Conservation (phyloP, 345 rosid genomes). For the Erysimum cheiranthoides region DNA sequence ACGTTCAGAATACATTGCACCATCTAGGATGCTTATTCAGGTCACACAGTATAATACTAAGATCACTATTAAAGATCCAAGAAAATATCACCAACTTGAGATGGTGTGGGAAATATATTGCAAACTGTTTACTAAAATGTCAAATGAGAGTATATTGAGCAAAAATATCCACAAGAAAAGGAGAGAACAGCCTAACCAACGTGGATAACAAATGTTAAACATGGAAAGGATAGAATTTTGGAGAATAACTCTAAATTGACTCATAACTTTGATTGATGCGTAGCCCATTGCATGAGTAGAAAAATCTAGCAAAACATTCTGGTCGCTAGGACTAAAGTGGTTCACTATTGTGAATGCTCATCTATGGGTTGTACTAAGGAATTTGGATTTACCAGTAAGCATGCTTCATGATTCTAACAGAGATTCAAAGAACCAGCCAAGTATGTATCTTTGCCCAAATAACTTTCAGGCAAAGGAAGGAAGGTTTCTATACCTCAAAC, state of each 20-base stretch:
- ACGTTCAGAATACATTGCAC: conserved; percentile 15
- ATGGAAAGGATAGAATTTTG: not conserved
- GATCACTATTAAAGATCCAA: conserved; percentile 16
- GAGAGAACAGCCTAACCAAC: not conserved
- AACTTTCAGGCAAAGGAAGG: conserved; percentile 29
- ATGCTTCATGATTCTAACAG: conserved; percentile 8
- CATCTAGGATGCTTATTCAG: conserved; percentile 18
- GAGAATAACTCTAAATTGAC: not conserved
- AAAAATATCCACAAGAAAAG: not conserved
- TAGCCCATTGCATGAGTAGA: conserved; percentile 1
- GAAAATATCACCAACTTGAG: not conserved
- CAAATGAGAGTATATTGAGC: not conserved
- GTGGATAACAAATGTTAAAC: not conserved
- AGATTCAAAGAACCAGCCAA: conserved; percentile 10
- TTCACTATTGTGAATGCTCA: not conserved
- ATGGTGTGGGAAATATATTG: not conserved
- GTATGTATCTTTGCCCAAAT: conserved; percentile 5
- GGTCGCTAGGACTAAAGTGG: not conserved
- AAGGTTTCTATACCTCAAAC: conserved; percentile 75
- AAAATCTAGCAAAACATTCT: not conserved
- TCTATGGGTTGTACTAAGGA: not conserved
- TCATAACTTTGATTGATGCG: not conserved
- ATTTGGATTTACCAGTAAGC: not conserved
- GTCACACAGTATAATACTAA: not conserved
- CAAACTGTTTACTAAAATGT: not conserved